These are phyloP conservation scores for Tilletiaria anomala DNA, from an alignment of 1,284 basidiomycete genomes.

Conservation along the genomic window DNA sequence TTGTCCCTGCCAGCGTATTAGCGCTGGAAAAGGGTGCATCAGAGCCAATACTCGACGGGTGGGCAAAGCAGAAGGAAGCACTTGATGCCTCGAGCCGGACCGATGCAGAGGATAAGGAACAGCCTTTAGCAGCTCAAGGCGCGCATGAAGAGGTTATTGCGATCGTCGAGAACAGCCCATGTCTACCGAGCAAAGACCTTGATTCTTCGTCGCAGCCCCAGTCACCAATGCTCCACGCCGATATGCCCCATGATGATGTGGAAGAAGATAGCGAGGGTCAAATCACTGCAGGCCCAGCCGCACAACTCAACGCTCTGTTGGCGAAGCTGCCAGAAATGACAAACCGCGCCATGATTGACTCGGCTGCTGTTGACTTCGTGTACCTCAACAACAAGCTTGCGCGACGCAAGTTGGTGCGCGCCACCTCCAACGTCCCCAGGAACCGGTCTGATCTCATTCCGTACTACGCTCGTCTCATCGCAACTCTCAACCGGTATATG, in stretches of 20 bases:
- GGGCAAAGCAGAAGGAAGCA: constrained; percentile 9
- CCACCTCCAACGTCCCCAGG: constrained; percentile 65
- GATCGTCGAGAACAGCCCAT: too few species aligned
- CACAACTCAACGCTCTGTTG: constrained; percentile 78
- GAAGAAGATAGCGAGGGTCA: not conserved
- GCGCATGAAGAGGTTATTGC: constrained; percentile 6
- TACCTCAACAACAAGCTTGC: constrained; percentile 92
- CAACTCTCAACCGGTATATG: constrained; percentile 80
- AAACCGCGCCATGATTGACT: constrained; percentile 80
- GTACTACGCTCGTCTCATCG: constrained; percentile 79
- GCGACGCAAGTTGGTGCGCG: constrained; percentile 63
- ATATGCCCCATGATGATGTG: not conserved
- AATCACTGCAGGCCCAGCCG: constrained; percentile 32
- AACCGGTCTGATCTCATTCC: constrained; percentile 79
- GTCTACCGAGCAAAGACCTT: too few species aligned
- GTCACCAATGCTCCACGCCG: too few species aligned
- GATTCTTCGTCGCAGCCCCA: too few species aligned
- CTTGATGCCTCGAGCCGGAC: not conserved
- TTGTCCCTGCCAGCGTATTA: constrained; percentile 72
- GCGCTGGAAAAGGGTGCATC: constrained; percentile 43
- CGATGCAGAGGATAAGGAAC: constrained; percentile 12
- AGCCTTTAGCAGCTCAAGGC: too few species aligned
- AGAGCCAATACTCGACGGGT: constrained; percentile 4
- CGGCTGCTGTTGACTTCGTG: constrained; percentile 86
- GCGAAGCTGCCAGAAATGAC: constrained; percentile 83